Base-by-base conservation (phyloP, 495 filamentous ascomycete species). In the Opeltia flavorubescens region DNA sequence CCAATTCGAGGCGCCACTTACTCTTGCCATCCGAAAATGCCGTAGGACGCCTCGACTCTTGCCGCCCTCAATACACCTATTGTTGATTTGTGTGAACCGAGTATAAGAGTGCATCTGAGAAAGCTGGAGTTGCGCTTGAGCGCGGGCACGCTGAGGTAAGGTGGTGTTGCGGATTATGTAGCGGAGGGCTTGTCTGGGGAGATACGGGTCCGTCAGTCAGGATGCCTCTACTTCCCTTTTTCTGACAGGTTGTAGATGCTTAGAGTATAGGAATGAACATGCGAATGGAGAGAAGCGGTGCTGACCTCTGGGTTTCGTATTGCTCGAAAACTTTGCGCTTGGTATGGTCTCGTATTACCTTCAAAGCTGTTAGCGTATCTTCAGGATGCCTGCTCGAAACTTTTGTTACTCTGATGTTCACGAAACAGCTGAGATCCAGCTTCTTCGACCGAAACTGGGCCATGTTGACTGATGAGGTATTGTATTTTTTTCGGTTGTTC, bases 91-190 rank as follows among this genome's bases (percentile, higher is more conserved):
- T 43, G 91, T 95, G 23, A 83, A 75, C 39, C 87, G 75, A 12
- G 93, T 96, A 64, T 95, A 94, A 71, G 74, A 72, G 65, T 95
- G 85, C 93, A 95, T 96, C 65, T 88, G 78, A 8, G 84, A 79
- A 43, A 98, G 75, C 64, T 95, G 78, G 24, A 98, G 72, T 68
- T 95, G 89, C 31, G 93, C 91, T 60, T 87, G 82, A 45, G 84
- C 87, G 51, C 91, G 80, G 21, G 78, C 78, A 52, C 89, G 78
- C 41, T 76, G 69, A 5, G 88, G 80, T 17, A 98, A 81, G 8
- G 76, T 80, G 23, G 88, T 89, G 64, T 98, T 98, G 61, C 83
- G 86, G 63, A 94, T 82, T 53, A 93, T 78, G 66, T 94, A 95
- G 53, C 91, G 84, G 41, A 96, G 81, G 24, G 93, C 91, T 84